phyloP scores from a whole-genome alignment of 225 moss, liverwort and hornwort genomes.

The Anthoceros angustus region DNA sequence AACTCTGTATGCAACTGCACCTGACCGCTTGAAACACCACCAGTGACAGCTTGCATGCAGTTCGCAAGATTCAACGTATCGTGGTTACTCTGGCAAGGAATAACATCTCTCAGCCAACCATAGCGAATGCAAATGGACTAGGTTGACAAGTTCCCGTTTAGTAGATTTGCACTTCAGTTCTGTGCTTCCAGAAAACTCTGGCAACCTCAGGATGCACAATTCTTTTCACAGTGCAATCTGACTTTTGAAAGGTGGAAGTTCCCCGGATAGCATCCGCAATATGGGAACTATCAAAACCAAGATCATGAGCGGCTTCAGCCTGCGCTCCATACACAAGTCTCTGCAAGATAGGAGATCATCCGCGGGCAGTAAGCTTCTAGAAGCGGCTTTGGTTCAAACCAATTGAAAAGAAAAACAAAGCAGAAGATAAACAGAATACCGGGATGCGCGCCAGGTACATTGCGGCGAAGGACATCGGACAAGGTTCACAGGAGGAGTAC shows the following conservation, averaged over 20 bases:
- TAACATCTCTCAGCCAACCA: background rate
- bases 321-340: conserved; percentile 48
- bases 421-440: conserved; percentile 11
- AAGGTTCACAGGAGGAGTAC: conserved; percentile 48
- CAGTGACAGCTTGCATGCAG: no score
- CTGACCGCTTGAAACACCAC: no score
- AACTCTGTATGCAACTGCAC: no score
- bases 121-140: background rate
- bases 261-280: conserved; percentile 50
- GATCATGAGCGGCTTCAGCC: conserved; percentile 53
- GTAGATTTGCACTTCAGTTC: conserved; percentile 42
- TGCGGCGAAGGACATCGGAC: conserved; percentile 56
- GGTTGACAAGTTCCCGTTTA: conserved; percentile 8
- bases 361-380: background rate
- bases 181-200: conserved; percentile 48
- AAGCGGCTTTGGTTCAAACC: background rate
- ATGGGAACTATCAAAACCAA: conserved; percentile 49
- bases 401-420: background rate
- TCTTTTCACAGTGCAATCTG: conserved; percentile 42
- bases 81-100: no score
- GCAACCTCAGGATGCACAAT: conserved; percentile 50
- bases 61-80: no score
- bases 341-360: conserved; percentile 14
- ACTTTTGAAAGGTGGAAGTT: conserved; percentile 46
- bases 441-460: conserved; percentile 57